Conservation (phyloP, 2,329 filamentous ascomycete species). For the Penicillium sp. region DNA sequence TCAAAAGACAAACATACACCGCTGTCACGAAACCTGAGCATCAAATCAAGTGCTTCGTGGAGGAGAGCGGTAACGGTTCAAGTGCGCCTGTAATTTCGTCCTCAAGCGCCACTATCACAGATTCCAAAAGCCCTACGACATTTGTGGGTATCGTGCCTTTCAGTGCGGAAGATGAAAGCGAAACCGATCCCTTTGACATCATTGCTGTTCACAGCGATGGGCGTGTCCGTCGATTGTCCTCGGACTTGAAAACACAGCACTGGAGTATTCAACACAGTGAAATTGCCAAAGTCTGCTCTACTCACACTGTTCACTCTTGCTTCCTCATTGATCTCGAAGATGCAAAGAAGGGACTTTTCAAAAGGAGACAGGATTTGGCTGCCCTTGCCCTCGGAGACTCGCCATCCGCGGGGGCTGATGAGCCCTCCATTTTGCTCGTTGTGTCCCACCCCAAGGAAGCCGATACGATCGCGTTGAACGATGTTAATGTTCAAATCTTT, state of each 20-base stretch:
- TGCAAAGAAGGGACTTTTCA: conserved; percentile 45
- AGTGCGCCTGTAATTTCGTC: conserved; percentile 44
- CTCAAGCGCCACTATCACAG: conserved; percentile 43
- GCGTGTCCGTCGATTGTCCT: conserved; percentile 44
- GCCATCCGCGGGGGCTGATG: conserved; percentile 30
- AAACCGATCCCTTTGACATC: conserved; percentile 43
- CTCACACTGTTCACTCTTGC: conserved; percentile 39
- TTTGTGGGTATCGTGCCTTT: conserved; percentile 46
- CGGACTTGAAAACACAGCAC: conserved; percentile 45
- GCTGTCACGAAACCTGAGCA: conserved; percentile 53
- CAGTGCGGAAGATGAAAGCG: conserved; percentile 26
- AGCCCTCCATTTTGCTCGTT: conserved; percentile 44
- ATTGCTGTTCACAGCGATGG: conserved; percentile 51
- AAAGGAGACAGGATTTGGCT: conserved; percentile 45
- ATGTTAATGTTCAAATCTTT: conserved; percentile 47
- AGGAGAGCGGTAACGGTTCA: conserved; percentile 47
- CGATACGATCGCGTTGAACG: conserved; percentile 35
- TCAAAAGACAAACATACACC: conserved; percentile 61
- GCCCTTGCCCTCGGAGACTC: conserved; percentile 42
- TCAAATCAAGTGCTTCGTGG: conserved; percentile 59
- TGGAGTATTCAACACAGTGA: conserved; percentile 46
- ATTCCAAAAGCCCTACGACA: conserved; percentile 42
- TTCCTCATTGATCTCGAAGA: conserved; percentile 48
- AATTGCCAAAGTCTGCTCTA: conserved; percentile 33
- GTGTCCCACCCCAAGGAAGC: conserved; percentile 44